Evolutionary conservation across 1,284 basidiomycete species (phyloP).

Genomic region (Violaceomyces palustris): DNA sequence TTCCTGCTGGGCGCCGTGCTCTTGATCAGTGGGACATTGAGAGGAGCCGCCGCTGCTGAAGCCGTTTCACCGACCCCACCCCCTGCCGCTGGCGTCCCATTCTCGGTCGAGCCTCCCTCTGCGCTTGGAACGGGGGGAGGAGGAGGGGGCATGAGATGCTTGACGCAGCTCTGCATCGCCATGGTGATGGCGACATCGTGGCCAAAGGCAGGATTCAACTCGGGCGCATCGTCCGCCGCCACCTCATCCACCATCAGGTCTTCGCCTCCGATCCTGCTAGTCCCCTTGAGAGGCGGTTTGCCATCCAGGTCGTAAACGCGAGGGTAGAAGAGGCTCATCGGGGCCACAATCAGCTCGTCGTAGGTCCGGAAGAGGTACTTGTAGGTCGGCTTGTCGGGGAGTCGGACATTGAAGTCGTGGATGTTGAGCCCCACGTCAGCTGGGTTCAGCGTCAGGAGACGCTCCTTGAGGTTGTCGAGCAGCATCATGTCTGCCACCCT

Average conservation of each 20-base stretch:
- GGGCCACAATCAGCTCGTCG: constrained; percentile 90
- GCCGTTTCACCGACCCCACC: too few species aligned
- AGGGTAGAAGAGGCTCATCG: constrained; percentile 88
- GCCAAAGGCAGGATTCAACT: constrained; percentile 9
- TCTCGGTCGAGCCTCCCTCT: not conserved
- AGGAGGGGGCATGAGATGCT: constrained; percentile 26
- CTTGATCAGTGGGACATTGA: too few species aligned
- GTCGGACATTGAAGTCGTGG: constrained; percentile 71
- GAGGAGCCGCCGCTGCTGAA: too few species aligned
- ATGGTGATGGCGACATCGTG: constrained; percentile 32
- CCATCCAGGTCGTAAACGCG: constrained; percentile 81
- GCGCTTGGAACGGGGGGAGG: not conserved
- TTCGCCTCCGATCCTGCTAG: constrained; percentile 5
- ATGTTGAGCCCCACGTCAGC: constrained; percentile 47
- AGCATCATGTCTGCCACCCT: constrained; percentile 39
- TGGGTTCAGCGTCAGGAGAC: constrained; percentile 46
- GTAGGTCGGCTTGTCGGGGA: constrained; percentile 69
- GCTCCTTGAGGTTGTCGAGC: constrained; percentile 45
- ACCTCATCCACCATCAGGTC: constrained; percentile 34
- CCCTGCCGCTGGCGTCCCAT: too few species aligned
- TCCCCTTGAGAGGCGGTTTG: constrained; percentile 57
- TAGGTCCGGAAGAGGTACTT: constrained; percentile 89
- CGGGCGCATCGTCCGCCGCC: constrained; percentile 20
- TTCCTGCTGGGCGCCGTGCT: constrained; percentile 3
- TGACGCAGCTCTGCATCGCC: constrained; percentile 39